Percentiles rank a stretch among this genome's conserved stretches.
phyloP scores from a whole-genome alignment of 257 asterid species.

The Oldenlandia corymbosa region DNA sequence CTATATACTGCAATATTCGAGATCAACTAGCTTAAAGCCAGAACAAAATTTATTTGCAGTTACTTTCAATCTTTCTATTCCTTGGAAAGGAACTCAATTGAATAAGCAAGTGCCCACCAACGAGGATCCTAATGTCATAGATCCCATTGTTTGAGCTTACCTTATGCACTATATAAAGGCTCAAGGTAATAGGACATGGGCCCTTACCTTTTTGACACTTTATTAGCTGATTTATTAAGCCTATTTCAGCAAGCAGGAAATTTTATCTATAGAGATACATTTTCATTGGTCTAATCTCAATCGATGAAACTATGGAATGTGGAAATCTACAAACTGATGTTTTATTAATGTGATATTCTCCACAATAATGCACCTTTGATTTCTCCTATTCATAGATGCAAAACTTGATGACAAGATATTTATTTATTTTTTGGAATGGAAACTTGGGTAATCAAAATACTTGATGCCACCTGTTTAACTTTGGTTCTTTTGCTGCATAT shows the following conservation, averaged over 20 bases:
- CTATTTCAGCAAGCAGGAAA: slow-evolving; percentile 6
- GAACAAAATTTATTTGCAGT: background rate
- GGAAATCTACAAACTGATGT: background rate
- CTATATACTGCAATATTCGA: background rate
- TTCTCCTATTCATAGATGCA: background rate
- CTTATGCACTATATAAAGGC: slow-evolving; percentile 8
- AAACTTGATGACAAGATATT: background rate
- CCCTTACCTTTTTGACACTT: slow-evolving; percentile 4
- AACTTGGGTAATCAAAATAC: no score
- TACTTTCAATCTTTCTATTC: background rate
- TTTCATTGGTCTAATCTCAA: slow-evolving; percentile 8
- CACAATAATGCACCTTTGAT: no score
- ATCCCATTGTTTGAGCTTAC: slow-evolving; percentile 3
- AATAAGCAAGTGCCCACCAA: slow-evolving; percentile 1
- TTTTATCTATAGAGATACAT: background rate
- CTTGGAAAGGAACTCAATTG: background rate
- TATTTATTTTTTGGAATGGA: no score
- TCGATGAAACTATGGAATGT: slow-evolving; percentile 1
- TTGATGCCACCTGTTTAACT: no score
- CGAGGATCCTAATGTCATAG: background rate
- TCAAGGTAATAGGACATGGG: background rate
- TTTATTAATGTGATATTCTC: no score
- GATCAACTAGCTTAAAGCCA: background rate
- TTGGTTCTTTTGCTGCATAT: no score
- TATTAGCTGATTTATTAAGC: slow-evolving; percentile 9